These are phyloP conservation scores for Tetrahymena borealis DNA, from an alignment of 73 alveolate species.

Conservation along the genomic window DNA sequence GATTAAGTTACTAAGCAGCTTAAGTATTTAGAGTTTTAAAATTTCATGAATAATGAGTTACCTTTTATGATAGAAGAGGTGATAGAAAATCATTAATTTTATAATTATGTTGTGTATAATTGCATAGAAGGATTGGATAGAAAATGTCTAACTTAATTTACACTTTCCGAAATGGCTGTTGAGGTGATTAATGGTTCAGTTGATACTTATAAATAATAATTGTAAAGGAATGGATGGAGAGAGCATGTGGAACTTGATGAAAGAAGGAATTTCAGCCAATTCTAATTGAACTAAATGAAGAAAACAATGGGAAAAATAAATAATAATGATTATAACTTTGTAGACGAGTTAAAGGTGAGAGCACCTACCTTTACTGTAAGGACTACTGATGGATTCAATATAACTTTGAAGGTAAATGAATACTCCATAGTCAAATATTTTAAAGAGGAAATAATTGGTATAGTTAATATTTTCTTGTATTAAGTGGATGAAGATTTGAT, in stretches of 20 bases:
- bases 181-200: not conserved
- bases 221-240: not conserved
- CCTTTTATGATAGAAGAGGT: not conserved
- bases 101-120: not conserved
- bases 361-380: not conserved
- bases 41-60: not conserved
- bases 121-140: not conserved
- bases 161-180: not conserved
- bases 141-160: not conserved
- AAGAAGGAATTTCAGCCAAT: not conserved
- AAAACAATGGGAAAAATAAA: not conserved
- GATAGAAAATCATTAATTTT: not conserved
- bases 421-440: not conserved
- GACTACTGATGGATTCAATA: not conserved
- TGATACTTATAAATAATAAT: not conserved
- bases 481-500: not conserved
- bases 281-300: not conserved
- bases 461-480: not conserved
- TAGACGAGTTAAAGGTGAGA: not conserved
- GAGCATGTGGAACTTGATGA: not conserved
- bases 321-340: not conserved
- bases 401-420: not conserved
- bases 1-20: not conserved
- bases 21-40: not conserved
- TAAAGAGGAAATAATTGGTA: not conserved